Conservation (phyloP, 164 flowering plant species). For the Magnolia officinalis region DNA sequence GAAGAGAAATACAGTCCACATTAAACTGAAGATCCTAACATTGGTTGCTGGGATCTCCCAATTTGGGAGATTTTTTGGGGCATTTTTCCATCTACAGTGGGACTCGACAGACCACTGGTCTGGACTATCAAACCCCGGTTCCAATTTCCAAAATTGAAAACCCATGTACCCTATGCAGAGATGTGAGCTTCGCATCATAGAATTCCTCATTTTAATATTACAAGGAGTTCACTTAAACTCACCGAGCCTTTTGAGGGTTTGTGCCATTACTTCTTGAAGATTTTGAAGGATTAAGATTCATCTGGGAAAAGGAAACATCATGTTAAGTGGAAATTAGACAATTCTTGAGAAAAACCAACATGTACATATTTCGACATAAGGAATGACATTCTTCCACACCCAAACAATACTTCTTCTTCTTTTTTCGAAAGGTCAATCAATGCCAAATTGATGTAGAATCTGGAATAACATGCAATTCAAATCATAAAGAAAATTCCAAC, state of each 20-base stretch:
- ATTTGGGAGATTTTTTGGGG: neutral
- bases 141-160: neutral
- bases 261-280: neutral
- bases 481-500: no score
- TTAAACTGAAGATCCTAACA: neutral
- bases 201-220: neutral
- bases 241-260: conserved; percentile 21
- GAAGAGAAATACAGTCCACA: neutral
- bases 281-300: conserved; percentile 23
- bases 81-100: neutral
- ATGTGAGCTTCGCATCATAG: neutral
- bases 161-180: neutral
- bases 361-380: no score
- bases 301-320: conserved; percentile 18
- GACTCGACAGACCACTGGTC: neutral
- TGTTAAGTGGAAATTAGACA: neutral
- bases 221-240: conserved; percentile 16
- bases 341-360: neutral
- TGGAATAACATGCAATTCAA: no score
- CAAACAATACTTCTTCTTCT: no score
- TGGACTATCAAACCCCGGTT: neutral
- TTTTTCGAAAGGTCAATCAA: no score
- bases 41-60: neutral
- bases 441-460: no score
- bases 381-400: no score